phyloP scores from a whole-genome alignment of 148 eudicot species.

The Amaranthus palmeri region DNA sequence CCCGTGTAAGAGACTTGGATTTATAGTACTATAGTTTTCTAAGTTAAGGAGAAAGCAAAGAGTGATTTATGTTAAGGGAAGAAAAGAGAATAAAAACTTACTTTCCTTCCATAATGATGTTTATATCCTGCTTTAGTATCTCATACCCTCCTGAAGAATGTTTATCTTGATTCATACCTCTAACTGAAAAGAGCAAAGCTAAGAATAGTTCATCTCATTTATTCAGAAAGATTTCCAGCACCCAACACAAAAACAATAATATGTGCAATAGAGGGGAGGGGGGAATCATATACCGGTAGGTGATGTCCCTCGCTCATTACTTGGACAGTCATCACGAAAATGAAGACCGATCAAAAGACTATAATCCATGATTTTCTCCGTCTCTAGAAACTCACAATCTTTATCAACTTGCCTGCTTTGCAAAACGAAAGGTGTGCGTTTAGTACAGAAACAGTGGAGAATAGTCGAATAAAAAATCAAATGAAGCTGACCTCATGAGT shows the following conservation, averaged over 20 bases:
- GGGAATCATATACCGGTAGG: constrained; percentile 27
- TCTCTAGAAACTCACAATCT: constrained; percentile 49
- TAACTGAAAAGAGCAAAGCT: constrained; percentile 12
- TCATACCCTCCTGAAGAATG: constrained; percentile 27
- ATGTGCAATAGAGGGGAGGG: neutral
- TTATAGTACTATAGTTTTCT: neutral
- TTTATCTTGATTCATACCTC: constrained; percentile 17
- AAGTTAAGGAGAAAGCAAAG: neutral
- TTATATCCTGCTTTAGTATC: constrained; percentile 19
- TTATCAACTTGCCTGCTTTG: constrained; percentile 39
- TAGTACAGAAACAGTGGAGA: constrained; percentile 1
- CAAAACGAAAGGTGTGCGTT: neutral
- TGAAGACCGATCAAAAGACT: constrained; percentile 46
- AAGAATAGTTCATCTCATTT: neutral
- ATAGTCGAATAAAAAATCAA: constrained; percentile 5
- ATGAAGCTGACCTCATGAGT: constrained; percentile 63
- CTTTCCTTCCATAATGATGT: constrained; percentile 42
- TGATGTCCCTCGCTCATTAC: constrained; percentile 25
- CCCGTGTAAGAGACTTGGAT: neutral
- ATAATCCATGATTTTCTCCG: constrained; percentile 44
- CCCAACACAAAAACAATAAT: neutral
- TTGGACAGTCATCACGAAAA: constrained; percentile 36
- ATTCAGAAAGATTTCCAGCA: neutral
- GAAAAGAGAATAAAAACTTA: constrained; percentile 15
- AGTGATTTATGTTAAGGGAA: neutral